Percentiles rank a stretch among this genome's conserved stretches.
Evolutionary conservation across 164 flowering plant species (phyloP).

Genomic region (Umbellularia californica): DNA sequence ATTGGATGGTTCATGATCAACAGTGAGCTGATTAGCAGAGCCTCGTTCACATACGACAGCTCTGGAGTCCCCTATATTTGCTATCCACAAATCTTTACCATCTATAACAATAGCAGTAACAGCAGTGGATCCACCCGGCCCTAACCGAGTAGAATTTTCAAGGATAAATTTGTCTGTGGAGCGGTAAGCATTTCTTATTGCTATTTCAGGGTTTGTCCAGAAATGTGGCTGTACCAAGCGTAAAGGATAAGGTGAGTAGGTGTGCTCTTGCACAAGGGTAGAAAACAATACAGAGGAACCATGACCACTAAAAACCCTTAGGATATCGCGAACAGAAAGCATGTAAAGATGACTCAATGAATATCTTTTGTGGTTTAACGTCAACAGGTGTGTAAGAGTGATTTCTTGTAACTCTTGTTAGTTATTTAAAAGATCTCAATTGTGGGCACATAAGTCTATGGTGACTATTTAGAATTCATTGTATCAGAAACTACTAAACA

Average conservation of each 20-base stretch:
- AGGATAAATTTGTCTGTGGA: slow-evolving; percentile 52
- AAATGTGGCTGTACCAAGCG: slow-evolving; percentile 42
- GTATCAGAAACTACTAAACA: too few relatives aligned
- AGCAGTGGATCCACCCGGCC: slow-evolving; percentile 74
- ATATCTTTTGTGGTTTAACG: too few relatives aligned
- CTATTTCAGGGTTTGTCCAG: slow-evolving; percentile 48
- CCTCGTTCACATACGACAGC: slow-evolving; percentile 55
- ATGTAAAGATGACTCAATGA: too few relatives aligned
- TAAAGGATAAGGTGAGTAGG: not conserved
- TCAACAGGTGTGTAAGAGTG: too few relatives aligned
- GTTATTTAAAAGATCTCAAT: too few relatives aligned
- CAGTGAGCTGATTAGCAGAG: slow-evolving; percentile 48
- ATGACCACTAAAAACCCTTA: too few relatives aligned
- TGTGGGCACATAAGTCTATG: too few relatives aligned
- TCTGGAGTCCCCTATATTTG: slow-evolving; percentile 68
- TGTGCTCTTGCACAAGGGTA: not conserved
- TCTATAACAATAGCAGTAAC: slow-evolving; percentile 70
- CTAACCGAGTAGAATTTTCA: slow-evolving; percentile 41
- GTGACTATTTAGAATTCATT: too few relatives aligned
- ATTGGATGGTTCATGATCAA: slow-evolving; percentile 62
- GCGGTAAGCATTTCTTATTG: slow-evolving; percentile 54
- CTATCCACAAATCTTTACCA: slow-evolving; percentile 55
- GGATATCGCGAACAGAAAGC: too few relatives aligned
- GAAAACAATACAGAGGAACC: not conserved
- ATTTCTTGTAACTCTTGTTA: too few relatives aligned